phyloP scores from a whole-genome alignment of 1,284 basidiomycete species.

The Gymnopus androsaceus region DNA sequence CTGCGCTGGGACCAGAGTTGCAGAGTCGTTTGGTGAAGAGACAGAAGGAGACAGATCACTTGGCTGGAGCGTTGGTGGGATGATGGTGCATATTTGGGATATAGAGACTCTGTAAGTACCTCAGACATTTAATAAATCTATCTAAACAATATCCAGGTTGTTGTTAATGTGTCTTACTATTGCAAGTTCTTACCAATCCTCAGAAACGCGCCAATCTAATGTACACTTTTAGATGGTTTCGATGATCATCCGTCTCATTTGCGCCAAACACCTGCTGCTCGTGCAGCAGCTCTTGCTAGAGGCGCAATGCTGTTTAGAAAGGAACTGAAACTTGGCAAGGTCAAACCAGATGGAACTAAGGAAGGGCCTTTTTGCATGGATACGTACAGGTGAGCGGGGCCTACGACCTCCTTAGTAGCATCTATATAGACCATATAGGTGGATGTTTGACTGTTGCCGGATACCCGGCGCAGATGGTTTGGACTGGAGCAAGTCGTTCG shows the following conservation, averaged over 20 bases:
- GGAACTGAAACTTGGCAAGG: constrained; percentile 62
- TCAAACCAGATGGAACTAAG: constrained; percentile 74
- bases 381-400: constrained; percentile 64
- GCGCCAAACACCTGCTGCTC: constrained; percentile 58
- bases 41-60: constrained; percentile 52
- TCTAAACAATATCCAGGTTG: constrained; percentile 47
- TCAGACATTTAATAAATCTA: not conserved
- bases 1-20: constrained; percentile 51
- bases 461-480: constrained; percentile 71
- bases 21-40: constrained; percentile 59
- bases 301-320: constrained; percentile 75
- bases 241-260: constrained; percentile 63
- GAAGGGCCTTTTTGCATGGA: constrained; percentile 86
- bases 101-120: constrained; percentile 71
- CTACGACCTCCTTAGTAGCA: not conserved
- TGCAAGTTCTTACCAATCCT: constrained; percentile 46
- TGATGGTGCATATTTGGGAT: constrained; percentile 67
- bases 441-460: constrained; percentile 93
- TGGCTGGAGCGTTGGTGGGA: constrained; percentile 90
- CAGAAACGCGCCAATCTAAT: not conserved
- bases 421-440: constrained; percentile 44
- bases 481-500: constrained; percentile 78
- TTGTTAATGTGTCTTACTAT: constrained; percentile 83
- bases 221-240: constrained; percentile 63
- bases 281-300: constrained; percentile 75